Base-by-base conservation (phyloP, 2,329 filamentous ascomycete genomes). In the Macrophomina pseudophaseolina region DNA sequence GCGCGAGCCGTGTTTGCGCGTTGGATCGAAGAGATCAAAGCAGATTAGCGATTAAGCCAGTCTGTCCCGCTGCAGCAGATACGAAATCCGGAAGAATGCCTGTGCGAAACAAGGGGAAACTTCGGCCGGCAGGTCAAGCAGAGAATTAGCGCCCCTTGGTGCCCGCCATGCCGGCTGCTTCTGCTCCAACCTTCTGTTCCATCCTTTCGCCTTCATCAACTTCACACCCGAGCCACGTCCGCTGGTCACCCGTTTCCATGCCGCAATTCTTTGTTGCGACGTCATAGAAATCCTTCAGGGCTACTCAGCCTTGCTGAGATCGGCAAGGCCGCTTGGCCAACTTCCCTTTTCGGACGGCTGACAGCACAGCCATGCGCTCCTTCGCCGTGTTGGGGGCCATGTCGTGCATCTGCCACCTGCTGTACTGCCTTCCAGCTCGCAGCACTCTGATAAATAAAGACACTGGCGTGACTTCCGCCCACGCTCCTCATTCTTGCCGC, bases 311-410 rank as follows among this genome's bases (percentile, higher is more conserved):
- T 60, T 48, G 56, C 28, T 46, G 16, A 35, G 42, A 60, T 46
- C 56, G 42, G 42, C 56, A 32, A 30, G 18, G 28, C 9, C 28
- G 56, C 42, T 46, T 33, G 42, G 40, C 4, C 23, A 3, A 38
- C 12, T 35, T 60, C 42, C 40, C 40, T 32, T 33, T 48, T 60
- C 40, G 23, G 56, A 11, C 14, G 4, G 40, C 42, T 48, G 35
- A 14, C 58, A 35, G n/a, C 58, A 42, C 53, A 58, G 58, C 58
- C 58, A 49, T 44, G 32, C 58, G 30, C 48, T 62, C 58, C 58
- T 49, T 62, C 58, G 1, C 42, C 44, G 23, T 62, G 42, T 38
- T 60, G 56, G 40, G n/a, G 30, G 38, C 54, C 54, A 23, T 44
- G 54, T 33, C n/a, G 35, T 12, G 11, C 32, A 18, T 12, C 14